These are phyloP conservation scores for Candida nitratophila DNA, from an alignment of 805 yeast species.

Conservation along the genomic window DNA sequence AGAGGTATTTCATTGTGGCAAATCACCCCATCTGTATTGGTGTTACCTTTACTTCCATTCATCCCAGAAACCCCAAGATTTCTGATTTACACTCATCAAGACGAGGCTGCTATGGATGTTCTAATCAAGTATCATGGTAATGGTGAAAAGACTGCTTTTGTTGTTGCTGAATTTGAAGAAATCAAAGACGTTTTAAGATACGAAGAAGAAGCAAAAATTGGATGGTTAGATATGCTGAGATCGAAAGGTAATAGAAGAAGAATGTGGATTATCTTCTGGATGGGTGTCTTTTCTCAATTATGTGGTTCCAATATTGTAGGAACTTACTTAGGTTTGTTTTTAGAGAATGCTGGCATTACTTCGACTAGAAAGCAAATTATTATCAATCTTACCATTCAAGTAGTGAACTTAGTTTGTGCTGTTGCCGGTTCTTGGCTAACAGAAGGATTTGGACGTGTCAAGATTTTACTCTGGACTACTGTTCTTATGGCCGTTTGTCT, in stretches of 20 bases:
- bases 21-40: constrained; percentile 18
- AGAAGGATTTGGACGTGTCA: constrained; percentile 19
- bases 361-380: constrained; percentile 16
- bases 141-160: constrained; percentile 13
- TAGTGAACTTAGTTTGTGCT: constrained; percentile 16
- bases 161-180: constrained; percentile 16
- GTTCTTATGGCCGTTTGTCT: constrained; percentile 18
- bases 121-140: constrained; percentile 17
- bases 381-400: constrained; percentile 20
- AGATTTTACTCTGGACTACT: constrained; percentile 17
- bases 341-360: constrained; percentile 19
- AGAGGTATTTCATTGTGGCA: constrained; percentile 22
- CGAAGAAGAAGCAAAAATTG: constrained; percentile 14
- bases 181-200: constrained; percentile 15
- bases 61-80: constrained; percentile 29
- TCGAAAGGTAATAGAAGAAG: constrained; percentile 18
- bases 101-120: constrained; percentile 20
- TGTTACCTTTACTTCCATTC: constrained; percentile 13
- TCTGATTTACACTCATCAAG: constrained; percentile 18
- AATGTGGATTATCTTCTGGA: constrained; percentile 20
- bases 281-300: constrained; percentile 21
- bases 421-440: constrained; percentile 17
- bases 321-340: constrained; percentile 28
- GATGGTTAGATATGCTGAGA: constrained; percentile 17
- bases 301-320: constrained; percentile 21